phyloP scores from a whole-genome alignment of 805 yeast genomes.

The Candida verbasci region DNA sequence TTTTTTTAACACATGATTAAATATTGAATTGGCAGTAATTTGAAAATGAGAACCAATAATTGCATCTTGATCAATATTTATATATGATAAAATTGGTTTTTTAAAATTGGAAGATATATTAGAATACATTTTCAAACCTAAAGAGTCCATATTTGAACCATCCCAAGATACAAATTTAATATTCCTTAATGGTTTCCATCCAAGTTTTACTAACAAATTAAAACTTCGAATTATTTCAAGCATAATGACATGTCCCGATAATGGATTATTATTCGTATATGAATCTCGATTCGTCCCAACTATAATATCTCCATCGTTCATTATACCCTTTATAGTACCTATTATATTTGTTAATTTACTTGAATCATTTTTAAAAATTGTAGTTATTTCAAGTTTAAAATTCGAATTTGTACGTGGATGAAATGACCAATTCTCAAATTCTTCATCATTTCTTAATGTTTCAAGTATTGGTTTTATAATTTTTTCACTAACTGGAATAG shows the following conservation, averaged over 20 bases:
- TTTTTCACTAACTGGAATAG: slow-evolving; percentile 25
- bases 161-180: slow-evolving; percentile 41
- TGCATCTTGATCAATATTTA: slow-evolving; percentile 36
- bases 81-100: slow-evolving; percentile 28
- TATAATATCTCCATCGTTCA: slow-evolving; percentile 35
- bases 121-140: slow-evolving; percentile 24
- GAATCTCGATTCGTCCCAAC: slow-evolving; percentile 39
- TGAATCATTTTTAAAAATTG: slow-evolving; percentile 10
- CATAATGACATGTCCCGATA: slow-evolving; percentile 36
- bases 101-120: slow-evolving; percentile 14
- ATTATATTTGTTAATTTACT: slow-evolving; percentile 26
- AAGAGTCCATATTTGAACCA: slow-evolving; percentile 28
- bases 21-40: slow-evolving; percentile 33
- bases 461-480: slow-evolving; percentile 23
- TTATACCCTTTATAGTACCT: slow-evolving; percentile 30
- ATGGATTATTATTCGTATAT: slow-evolving; percentile 31
- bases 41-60: slow-evolving; percentile 33
- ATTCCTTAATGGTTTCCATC: slow-evolving; percentile 41
- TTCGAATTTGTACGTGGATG: slow-evolving; percentile 16
- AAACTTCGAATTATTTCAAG: slow-evolving; percentile 36
- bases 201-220: slow-evolving; percentile 24
- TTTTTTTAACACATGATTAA: slow-evolving; percentile 25
- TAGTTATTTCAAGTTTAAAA: slow-evolving; percentile 13
- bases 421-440: slow-evolving; percentile 21
- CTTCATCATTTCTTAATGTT: slow-evolving; percentile 12